phyloP scores from a whole-genome alignment of 306 rosid genomes.

The Prunus campanulata region DNA sequence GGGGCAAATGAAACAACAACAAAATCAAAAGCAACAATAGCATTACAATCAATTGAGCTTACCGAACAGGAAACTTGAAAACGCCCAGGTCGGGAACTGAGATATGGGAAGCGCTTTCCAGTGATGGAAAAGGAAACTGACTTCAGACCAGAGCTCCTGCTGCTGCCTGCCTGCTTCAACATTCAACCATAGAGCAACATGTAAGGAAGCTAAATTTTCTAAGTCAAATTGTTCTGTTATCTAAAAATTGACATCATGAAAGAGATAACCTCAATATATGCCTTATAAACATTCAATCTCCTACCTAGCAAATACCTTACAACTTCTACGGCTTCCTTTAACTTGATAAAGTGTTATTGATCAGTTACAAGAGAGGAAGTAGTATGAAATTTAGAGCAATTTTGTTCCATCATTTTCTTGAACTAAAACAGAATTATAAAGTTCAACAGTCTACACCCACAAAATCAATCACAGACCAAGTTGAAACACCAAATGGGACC shows the following conservation, averaged over 20 bases:
- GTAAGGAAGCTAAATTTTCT: background rate
- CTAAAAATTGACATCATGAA: background rate
- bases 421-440: background rate
- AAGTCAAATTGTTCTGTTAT: background rate
- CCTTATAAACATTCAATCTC: background rate
- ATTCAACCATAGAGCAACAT: constrained; percentile 23
- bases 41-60: constrained; percentile 16
- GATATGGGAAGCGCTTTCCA: constrained; percentile 51
- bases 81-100: constrained; percentile 38
- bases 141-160: constrained; percentile 43
- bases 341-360: too few relatives aligned
- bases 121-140: constrained; percentile 60
- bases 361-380: background rate
- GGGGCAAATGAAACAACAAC: background rate
- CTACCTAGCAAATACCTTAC: background rate
- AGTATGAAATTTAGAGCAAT: background rate
- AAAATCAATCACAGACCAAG: background rate
- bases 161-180: constrained; percentile 42
- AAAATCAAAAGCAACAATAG: background rate
- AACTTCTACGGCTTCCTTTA: background rate
- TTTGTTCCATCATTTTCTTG: background rate
- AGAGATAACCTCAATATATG: background rate
- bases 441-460: background rate
- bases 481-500: background rate
- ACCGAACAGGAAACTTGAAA: constrained; percentile 65